Evolutionary conservation across 1,284 basidiomycete species (phyloP), one percentile per base, ranked within the genome.

Genomic region (Melampsora americana): DNA sequence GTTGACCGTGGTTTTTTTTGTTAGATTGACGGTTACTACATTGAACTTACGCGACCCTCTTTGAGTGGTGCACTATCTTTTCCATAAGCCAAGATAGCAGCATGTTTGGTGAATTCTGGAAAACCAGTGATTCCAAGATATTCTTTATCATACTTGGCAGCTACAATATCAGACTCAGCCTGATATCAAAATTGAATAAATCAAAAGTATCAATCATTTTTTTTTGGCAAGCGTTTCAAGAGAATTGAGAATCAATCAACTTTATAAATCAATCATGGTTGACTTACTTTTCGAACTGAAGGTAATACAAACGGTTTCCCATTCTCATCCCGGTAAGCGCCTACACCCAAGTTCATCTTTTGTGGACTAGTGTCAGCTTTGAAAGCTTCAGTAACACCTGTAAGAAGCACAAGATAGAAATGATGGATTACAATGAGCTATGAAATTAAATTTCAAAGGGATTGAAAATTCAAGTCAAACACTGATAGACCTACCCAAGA

Each of bases 41-140:
- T n/a, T 28, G 16, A 68, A 87, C 90, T 78, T 81, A 95, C 93
- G 77, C 91, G 84, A 82, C 89, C 89, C 81, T 90, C 87, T 79
- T 88, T 87, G 69, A 97, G 83, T 16, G 92, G 92, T 56, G 83
- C 85, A 79, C 90, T 91, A 81, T 94, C 90, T 71, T 86, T 86
- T 77, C 96, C 94, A 83, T 97, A 98, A 23, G 96, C 96, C 70
- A 99, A 88, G 83, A 92, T 89, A 74, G 91, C 90, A 26, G 96
- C 95, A 77, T 90, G 89, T 84, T 90, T 89, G 81, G 91, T 95
- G 84, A 98, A 97, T 73, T 90, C 87, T 56, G 89, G 85, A 69
- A 93, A 89, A 83, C 94, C 93, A 72, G 92, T 95, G 84, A 99
- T 99, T 79, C 93, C 93, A 66, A 98, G 89, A 85, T 99, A 99